These are phyloP conservation scores for Scutellaria baicalensis DNA, from an alignment of 257 asterid genomes.

Conservation along the genomic window DNA sequence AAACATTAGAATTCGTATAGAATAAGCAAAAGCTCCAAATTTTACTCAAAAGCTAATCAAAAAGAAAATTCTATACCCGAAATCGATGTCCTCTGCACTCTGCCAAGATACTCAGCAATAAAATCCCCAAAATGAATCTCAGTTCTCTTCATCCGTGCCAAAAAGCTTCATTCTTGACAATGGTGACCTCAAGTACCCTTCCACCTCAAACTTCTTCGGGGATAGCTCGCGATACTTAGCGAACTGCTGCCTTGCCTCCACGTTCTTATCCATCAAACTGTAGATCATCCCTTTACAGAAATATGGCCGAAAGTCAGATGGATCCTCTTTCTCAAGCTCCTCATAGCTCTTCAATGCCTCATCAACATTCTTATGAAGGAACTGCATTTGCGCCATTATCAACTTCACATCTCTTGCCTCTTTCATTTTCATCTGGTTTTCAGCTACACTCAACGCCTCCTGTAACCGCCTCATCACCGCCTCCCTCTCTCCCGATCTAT, in stretches of 20 bases:
- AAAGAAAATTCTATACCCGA: not conserved
- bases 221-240: slow-evolving; percentile 59
- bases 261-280: slow-evolving; percentile 57
- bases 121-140: not conserved
- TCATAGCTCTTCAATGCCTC: slow-evolving; percentile 78
- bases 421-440: slow-evolving; percentile 43
- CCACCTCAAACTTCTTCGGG: slow-evolving; percentile 74
- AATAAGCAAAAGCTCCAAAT: not conserved
- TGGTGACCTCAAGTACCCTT: slow-evolving; percentile 73
- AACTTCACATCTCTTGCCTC: slow-evolving; percentile 78
- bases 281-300: slow-evolving; percentile 87
- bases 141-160: slow-evolving; percentile 49
- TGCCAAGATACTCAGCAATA: too few relatives aligned
- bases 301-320: slow-evolving; percentile 78
- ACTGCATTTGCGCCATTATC: slow-evolving; percentile 80
- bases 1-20: not conserved
- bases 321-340: slow-evolving; percentile 63
- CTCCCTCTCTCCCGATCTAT: slow-evolving; percentile 61
- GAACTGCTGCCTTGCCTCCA: slow-evolving; percentile 71
- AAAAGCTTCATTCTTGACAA: slow-evolving; percentile 78
- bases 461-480: slow-evolving; percentile 55
- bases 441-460: slow-evolving; percentile 60
- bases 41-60: too few relatives aligned
- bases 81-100: not conserved
- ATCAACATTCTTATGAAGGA: slow-evolving; percentile 75